Evolutionary conservation across 805 yeast genomes (phyloP).

Genomic region (Saccharomyces eubayanus): DNA sequence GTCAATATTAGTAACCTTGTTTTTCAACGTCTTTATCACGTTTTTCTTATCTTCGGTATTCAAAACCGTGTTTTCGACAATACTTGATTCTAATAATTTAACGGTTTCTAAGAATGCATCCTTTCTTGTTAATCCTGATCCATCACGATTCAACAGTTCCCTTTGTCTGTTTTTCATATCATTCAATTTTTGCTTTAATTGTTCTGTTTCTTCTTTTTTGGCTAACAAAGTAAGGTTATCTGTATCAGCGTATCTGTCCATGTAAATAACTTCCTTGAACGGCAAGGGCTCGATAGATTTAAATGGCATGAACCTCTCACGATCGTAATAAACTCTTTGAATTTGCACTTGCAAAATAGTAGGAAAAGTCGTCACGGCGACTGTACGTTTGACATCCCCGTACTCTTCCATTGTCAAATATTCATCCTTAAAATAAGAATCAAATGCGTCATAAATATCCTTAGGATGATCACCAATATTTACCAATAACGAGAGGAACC

Average conservation of each 20-base stretch:
- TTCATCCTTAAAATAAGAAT: conserved; percentile 67
- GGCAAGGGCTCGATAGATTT: conserved; percentile 79
- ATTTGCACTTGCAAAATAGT: conserved; percentile 83
- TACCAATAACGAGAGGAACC: conserved; percentile 74
- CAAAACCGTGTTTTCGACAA: conserved; percentile 38
- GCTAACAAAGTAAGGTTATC: conserved; percentile 43
- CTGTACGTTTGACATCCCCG: conserved; percentile 64
- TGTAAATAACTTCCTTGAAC: conserved; percentile 64
- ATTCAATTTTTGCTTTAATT: conserved; percentile 52
- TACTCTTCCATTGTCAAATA: conserved; percentile 55
- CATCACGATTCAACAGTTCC: conserved; percentile 39
- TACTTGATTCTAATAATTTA: conserved; percentile 43
- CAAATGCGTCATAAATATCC: conserved; percentile 84
- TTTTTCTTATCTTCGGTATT: conserved; percentile 22
- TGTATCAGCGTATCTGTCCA: conserved; percentile 82
- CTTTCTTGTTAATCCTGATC: conserved; percentile 40
- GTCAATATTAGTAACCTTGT: conserved; percentile 41
- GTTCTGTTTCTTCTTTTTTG: conserved; percentile 45
- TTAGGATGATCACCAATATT: conserved; percentile 84
- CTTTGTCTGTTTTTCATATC: conserved; percentile 38
- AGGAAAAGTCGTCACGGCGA: conserved; percentile 67
- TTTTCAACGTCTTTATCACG: conserved; percentile 30
- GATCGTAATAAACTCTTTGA: conserved; percentile 86
- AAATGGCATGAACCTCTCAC: conserved; percentile 61
- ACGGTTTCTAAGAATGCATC: conserved; percentile 50